Conservation (phyloP, 345 rosid species). For the Rhizophora apiculata region DNA sequence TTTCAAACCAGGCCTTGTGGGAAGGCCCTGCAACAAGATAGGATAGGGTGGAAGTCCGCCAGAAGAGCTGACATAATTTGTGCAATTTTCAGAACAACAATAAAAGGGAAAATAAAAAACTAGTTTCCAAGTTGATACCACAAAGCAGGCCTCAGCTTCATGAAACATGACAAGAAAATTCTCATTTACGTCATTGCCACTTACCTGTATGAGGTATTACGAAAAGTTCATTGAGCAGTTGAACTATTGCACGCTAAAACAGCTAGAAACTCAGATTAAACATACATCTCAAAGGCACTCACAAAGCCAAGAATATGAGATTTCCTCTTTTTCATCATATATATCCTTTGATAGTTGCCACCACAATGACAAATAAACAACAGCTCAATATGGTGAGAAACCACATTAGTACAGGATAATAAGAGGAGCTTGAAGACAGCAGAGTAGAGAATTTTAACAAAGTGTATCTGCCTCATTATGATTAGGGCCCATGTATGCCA, state of each 20-base stretch:
- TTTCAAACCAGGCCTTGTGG: slow-evolving; percentile 71
- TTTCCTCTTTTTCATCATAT: slow-evolving; percentile 70
- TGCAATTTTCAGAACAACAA: neutral
- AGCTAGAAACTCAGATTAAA: slow-evolving; percentile 13
- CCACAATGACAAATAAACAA: slow-evolving; percentile 10
- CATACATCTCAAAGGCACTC: slow-evolving; percentile 95
- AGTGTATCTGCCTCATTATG: slow-evolving; percentile 61
- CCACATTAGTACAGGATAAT: neutral
- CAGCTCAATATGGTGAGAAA: neutral
- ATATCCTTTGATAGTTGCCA: slow-evolving; percentile 76
- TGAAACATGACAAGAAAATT: slow-evolving; percentile 80
- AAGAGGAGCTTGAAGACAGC: slow-evolving; percentile 1
- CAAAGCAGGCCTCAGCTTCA: slow-evolving; percentile 67
- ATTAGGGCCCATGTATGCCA: slow-evolving; percentile 90
- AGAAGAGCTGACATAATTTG: neutral
- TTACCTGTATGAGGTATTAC: slow-evolving; percentile 42
- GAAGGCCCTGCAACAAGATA: slow-evolving; percentile 64
- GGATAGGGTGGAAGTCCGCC: slow-evolving; percentile 5
- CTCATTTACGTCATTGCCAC: slow-evolving; percentile 65
- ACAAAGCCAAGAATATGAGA: slow-evolving; percentile 80
- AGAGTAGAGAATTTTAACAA: neutral
- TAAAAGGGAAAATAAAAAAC: neutral
- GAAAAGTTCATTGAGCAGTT: slow-evolving; percentile 9
- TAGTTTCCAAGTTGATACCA: slow-evolving; percentile 44
- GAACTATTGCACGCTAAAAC: slow-evolving; percentile 3